phyloP scores from a whole-genome alignment of 176 grass and related monocot genomes.

The Juncus inflexus region DNA sequence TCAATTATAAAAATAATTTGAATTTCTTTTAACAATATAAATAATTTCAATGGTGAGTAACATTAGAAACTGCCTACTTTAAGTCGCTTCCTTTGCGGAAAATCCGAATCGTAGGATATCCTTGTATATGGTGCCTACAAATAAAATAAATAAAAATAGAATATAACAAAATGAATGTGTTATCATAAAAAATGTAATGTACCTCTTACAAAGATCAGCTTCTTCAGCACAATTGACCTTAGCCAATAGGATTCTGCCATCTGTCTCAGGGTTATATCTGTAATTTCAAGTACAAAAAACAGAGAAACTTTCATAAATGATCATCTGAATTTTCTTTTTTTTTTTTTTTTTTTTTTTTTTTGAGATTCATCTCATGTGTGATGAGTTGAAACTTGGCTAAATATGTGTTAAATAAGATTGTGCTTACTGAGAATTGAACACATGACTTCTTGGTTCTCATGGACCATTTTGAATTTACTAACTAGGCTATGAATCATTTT shows the following conservation, averaged over 20 bases:
- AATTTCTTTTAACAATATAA: background rate
- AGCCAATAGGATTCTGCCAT: constrained; percentile 77
- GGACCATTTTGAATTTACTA: no score
- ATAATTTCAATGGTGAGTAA: constrained; percentile 2
- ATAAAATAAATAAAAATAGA: constrained; percentile 12
- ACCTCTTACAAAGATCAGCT: constrained; percentile 83
- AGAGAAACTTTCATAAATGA: background rate
- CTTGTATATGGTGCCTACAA: constrained; percentile 93
- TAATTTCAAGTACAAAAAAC: constrained; percentile 18
- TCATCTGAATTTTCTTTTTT: no score
- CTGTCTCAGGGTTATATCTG: constrained; percentile 98
- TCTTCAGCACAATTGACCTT: constrained; percentile 88
- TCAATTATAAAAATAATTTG: constrained; percentile 5
- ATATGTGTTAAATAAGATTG: no score
- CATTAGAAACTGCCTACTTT: constrained; percentile 53
- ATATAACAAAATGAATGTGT: no score
- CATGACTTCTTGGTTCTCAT: no score
- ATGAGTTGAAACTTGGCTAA: no score
- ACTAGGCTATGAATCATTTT: no score
- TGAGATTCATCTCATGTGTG: no score
- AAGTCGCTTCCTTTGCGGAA: constrained; percentile 93
- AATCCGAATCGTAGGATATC: constrained; percentile 91
- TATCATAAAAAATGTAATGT: background rate
- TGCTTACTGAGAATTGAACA: no score
- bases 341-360: no score